Conservation (phyloP, 2,329 filamentous ascomycete species). For the Diaporthe sp. region DNA sequence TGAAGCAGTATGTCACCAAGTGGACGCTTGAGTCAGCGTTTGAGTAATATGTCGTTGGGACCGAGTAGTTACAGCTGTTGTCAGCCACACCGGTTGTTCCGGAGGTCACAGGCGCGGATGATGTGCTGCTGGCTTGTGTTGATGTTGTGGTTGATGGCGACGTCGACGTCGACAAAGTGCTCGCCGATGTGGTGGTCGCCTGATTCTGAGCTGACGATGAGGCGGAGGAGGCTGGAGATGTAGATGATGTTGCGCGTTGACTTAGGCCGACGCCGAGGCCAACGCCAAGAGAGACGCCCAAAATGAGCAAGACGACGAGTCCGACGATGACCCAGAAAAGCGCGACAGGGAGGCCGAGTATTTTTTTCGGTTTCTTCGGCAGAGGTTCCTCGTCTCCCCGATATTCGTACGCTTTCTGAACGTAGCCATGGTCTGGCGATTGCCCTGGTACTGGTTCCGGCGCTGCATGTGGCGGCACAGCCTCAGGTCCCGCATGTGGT, state of each 20-base stretch:
- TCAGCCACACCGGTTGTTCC: constrained; percentile 4
- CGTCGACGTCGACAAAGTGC: not conserved
- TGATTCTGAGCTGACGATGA: not conserved
- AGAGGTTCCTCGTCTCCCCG: not conserved
- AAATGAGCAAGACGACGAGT: not conserved
- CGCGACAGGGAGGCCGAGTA: constrained; percentile 1
- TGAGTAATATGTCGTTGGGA: constrained; percentile 7
- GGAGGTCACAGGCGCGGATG: constrained; percentile 12
- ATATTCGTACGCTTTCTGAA: not conserved
- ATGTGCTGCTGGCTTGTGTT: constrained; percentile 10
- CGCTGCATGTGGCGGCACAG: not conserved
- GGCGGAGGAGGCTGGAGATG: not conserved
- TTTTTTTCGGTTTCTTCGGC: not conserved
- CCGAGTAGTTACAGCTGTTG: constrained; percentile 1
- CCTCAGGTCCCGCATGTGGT: not conserved
- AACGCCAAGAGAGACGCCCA: constrained; percentile 2
- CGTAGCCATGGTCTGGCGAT: not conserved
- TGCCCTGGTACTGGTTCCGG: not conserved
- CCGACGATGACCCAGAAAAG: constrained; percentile 3
- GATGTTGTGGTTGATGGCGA: not conserved
- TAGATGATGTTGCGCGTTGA: not conserved
- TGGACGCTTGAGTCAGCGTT: not conserved
- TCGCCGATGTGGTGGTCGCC: not conserved
- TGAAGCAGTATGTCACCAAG: constrained; percentile 6
- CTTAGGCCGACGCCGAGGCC: constrained; percentile 15